Base-by-base conservation (phyloP, 305 asterid species). In the Fraxinus floribunda region DNA sequence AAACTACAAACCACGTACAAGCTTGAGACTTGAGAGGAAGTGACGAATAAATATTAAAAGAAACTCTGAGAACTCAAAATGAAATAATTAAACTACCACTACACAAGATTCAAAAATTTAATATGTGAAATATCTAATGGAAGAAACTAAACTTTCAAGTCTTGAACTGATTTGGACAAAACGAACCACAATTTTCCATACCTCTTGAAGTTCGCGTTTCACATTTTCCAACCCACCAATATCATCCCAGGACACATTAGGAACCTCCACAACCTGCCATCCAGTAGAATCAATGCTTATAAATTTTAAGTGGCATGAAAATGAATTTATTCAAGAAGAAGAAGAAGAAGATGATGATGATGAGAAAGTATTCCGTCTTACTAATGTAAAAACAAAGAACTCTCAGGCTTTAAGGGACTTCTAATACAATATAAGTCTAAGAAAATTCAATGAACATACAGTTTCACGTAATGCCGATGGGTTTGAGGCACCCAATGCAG, bases 121-220 rank as follows among this genome's bases (percentile, higher is more conserved):
- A 9, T 10, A 36, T 32, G 60, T 13, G 57, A 46, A 71, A 44
- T 62, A 20, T 74, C 1, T 49, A 68, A 24, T 34, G 29, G 13
- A 75, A 52, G 35, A 79, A 72, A n/a, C 34, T 62, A 79, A 72
- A n/a, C 34, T 62, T 60, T 32, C 26, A 46, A 32, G 81, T 39
- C 41, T 55, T 66, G 16, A 57, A 35, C 49, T 22, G 70, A 74
- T 16, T 18, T 18, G 6, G 77, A 32, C 78, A 82, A 70, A 64
- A 18, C 7, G 15, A 9, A 64, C 75, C 6, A 32, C 52, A 78
- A 13, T 75, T 35, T 60, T 32, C 55, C 57, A 36, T 83, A 90
- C 92, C 92, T 90, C 93, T 85, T 90, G 92, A 78, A 90, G 93
- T 83, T 90, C 92, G 10, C 91, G 87, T 76, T 90, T 90, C 86